These are phyloP conservation scores for Tuber aestivum DNA, from an alignment of 495 filamentous ascomycete species.

Conservation along the genomic window DNA sequence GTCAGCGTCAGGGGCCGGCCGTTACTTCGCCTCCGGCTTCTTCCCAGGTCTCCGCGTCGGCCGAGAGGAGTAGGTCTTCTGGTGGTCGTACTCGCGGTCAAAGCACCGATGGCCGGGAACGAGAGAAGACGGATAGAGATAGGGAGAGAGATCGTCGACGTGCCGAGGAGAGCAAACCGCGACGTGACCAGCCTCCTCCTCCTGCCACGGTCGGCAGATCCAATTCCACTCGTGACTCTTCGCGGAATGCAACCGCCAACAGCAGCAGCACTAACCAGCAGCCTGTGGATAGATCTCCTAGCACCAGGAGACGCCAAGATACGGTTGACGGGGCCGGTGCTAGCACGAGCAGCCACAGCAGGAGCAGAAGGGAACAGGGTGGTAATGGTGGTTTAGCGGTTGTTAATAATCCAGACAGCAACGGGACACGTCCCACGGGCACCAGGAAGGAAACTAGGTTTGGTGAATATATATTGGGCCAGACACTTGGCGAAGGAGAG, in stretches of 20 bases:
- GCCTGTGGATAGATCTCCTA: slow-evolving; percentile 23
- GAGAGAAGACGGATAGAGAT: slow-evolving; percentile 29
- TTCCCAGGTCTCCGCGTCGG: slow-evolving; percentile 17
- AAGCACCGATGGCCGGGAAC: slow-evolving; percentile 35
- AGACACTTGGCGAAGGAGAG: slow-evolving; percentile 96
- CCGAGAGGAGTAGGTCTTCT: slow-evolving; percentile 30
- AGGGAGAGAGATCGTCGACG: slow-evolving; percentile 37
- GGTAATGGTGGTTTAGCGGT: slow-evolving; percentile 29
- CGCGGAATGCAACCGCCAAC: slow-evolving; percentile 20
- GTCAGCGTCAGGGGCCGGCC: slow-evolving; percentile 35
- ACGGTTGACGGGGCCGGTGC: slow-evolving; percentile 31
- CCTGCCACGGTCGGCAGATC: slow-evolving; percentile 34
- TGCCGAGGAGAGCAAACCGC: slow-evolving; percentile 34
- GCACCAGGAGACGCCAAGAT: slow-evolving; percentile 32
- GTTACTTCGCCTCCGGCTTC: slow-evolving; percentile 30
- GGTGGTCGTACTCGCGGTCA: slow-evolving; percentile 33
- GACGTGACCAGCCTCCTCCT: slow-evolving; percentile 24
- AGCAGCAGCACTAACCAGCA: slow-evolving; percentile 26
- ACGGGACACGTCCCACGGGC: slow-evolving; percentile 36
- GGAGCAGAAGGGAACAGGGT: slow-evolving; percentile 22
- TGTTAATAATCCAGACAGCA: slow-evolving; percentile 33
- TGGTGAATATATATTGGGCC: slow-evolving; percentile 89
- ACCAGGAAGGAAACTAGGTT: slow-evolving; percentile 75
- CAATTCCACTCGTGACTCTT: slow-evolving; percentile 37
- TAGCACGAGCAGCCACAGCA: slow-evolving; percentile 27